Evolutionary conservation across 768 basidiomycete genomes (phyloP).

Genomic region (Lentinula sp.): DNA sequence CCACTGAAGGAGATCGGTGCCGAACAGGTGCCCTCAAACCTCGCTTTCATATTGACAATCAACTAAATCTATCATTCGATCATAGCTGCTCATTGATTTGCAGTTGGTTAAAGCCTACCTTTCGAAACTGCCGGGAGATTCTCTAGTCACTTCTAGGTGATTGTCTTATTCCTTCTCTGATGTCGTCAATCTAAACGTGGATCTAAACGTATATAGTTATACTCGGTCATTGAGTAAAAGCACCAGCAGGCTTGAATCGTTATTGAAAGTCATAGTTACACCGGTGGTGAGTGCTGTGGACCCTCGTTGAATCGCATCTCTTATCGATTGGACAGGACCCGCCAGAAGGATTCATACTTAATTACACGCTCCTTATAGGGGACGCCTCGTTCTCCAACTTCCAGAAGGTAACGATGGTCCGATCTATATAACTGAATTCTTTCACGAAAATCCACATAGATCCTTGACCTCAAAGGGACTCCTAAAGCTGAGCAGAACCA

Average conservation of each 20-base stretch:
- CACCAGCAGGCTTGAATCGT: conserved; percentile 77
- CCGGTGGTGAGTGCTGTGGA: conserved; percentile 59
- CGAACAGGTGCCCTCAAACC: conserved; percentile 61
- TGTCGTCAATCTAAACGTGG: not conserved
- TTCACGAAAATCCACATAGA: conserved; percentile 35
- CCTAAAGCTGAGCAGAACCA: conserved; percentile 81
- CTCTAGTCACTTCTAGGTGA: conserved; percentile 50
- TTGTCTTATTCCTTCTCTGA: not conserved
- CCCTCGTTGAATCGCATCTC: not conserved
- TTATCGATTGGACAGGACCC: conserved; percentile 57
- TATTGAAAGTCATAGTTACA: conserved; percentile 93
- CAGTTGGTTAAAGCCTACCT: conserved; percentile 82
- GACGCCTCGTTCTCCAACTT: conserved; percentile 96
- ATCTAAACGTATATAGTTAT: conserved; percentile 47
- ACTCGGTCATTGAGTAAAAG: conserved; percentile 76
- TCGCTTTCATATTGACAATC: not conserved
- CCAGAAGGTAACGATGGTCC: conserved; percentile 72
- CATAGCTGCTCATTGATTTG: conserved; percentile 83
- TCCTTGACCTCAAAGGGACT: conserved; percentile 92
- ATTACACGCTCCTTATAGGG: conserved; percentile 91
- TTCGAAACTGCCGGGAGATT: conserved; percentile 76
- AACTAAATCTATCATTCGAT: not conserved
- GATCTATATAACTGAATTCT: not conserved
- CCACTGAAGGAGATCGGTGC: conserved; percentile 92
- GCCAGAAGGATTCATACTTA: conserved; percentile 88